Conservation (phyloP, 202 grass and related monocot species). For the Zizania palustris region DNA sequence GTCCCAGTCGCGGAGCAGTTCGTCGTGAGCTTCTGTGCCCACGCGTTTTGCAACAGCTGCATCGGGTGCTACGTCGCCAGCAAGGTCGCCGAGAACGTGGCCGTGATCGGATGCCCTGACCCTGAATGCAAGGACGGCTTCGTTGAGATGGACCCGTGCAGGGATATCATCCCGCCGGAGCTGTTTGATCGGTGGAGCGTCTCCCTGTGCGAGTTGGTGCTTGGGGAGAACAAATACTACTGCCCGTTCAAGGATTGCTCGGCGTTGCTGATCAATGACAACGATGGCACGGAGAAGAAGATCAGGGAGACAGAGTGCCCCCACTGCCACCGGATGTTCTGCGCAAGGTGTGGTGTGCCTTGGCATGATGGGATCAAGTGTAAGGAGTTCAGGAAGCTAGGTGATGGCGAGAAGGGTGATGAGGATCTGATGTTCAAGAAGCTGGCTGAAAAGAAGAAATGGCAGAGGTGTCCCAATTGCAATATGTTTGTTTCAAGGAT, state of each 20-base stretch:
- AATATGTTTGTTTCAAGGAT: constrained; percentile 62
- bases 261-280: constrained; percentile 39
- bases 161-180: constrained; percentile 43
- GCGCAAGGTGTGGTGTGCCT: constrained; percentile 47
- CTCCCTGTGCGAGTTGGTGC: constrained; percentile 44
- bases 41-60: constrained; percentile 59
- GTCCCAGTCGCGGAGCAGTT: constrained; percentile 28
- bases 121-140: constrained; percentile 40
- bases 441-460: constrained; percentile 45
- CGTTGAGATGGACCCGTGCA: constrained; percentile 45
- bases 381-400: constrained; percentile 46
- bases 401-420: constrained; percentile 54
- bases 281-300: background rate
- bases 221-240: constrained; percentile 58
- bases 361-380: constrained; percentile 63
- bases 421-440: constrained; percentile 50
- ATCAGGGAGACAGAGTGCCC: constrained; percentile 59
- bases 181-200: constrained; percentile 57
- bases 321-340: constrained; percentile 58
- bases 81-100: constrained; percentile 56
- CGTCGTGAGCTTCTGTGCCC: constrained; percentile 26
- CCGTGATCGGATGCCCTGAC: constrained; percentile 53
- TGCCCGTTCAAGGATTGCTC: constrained; percentile 74
- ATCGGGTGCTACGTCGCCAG: constrained; percentile 44
- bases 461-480: constrained; percentile 69